Conservation (phyloP, 1,284 basidiomycete genomes). For the Peniophora sp. region DNA sequence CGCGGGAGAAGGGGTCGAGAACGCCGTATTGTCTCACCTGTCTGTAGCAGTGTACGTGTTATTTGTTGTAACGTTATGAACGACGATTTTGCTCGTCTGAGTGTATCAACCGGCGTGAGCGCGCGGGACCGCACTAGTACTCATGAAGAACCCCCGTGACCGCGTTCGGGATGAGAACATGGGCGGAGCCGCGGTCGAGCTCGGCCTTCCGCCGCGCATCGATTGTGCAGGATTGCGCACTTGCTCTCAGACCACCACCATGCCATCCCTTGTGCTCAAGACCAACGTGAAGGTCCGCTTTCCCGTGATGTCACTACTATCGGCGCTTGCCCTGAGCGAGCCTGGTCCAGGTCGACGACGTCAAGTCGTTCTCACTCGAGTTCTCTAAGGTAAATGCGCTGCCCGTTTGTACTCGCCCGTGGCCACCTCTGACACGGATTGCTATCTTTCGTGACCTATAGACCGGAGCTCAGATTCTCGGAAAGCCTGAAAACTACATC, state of each 20-base stretch:
- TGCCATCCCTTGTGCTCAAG: conserved; percentile 47
- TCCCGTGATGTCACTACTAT: neutral
- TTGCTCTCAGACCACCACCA: conserved; percentile 20
- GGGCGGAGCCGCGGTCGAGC: no score
- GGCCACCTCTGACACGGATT: neutral
- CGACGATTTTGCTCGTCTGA: no score
- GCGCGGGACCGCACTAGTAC: no score
- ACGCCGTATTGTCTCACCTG: no score
- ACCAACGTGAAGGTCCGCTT: conserved; percentile 49
- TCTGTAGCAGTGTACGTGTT: no score
- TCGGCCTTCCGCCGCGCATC: no score
- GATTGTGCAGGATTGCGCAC: neutral
- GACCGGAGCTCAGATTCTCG: conserved; percentile 40
- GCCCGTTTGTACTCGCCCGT: neutral
- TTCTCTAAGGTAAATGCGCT: conserved; percentile 44
- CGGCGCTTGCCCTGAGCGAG: neutral
- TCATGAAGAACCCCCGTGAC: no score
- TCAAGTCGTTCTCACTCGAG: conserved; percentile 45
- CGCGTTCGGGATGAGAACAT: no score
- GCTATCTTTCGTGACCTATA: conserved; percentile 16
- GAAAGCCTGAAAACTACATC: conserved; percentile 48
- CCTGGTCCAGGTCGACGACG: conserved; percentile 33
- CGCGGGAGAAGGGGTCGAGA: no score
- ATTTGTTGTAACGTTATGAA: no score
- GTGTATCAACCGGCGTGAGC: no score